Evolutionary conservation across 805 yeast species (phyloP), one percentile per base, ranked within the genome.

Genomic region (Myxozyma lipomycoides): DNA sequence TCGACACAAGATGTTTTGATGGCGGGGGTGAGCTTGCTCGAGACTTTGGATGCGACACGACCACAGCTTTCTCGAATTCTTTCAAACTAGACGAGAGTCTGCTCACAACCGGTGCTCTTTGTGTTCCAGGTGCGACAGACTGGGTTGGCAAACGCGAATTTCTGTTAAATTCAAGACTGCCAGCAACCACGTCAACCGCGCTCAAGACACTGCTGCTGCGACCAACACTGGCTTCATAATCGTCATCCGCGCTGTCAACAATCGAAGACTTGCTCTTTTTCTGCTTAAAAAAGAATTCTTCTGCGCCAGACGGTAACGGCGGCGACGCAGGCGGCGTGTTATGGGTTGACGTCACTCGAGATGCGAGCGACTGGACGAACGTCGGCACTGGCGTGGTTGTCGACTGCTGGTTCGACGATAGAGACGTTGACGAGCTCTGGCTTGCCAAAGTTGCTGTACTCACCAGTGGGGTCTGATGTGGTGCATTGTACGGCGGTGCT

Each of bases 21-120:
- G 63, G 63, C 17, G 63, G 62, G 3, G 63, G 63, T 9, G 63
- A 61, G 38, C 39, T 40, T 18, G 63, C 62, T n/a, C 63, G 56
- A 3, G 62, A 57, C n/a, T 47, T 56, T 15, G 63, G 63, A 15
- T 61, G 63, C 5, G 51, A 49, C 21, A 56, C 45, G 5, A 44
- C 24, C 43, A 15, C 17, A 3, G 51, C 15, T 35, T 35, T 35
- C 21, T 10, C 38, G 21, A 35, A 7, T 5, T 10, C 38, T 9
- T 10, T 17, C 38, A 35, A 17, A 21, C 38, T 17, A 15, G 38
- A 35, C 6, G 38, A 35, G 9, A 35, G 19, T 17, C 19, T 35
- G 38, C 38, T 15, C 18, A 21, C 18, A 28, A 12, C 12, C n/a
- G n/a, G n/a, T n/a, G n/a, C n/a, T n/a, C n/a, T n/a, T n/a, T n/a